Evolutionary conservation across 2,329 filamentous ascomycete species (phyloP).

Genomic region (Kalaharituber pfeilii): DNA sequence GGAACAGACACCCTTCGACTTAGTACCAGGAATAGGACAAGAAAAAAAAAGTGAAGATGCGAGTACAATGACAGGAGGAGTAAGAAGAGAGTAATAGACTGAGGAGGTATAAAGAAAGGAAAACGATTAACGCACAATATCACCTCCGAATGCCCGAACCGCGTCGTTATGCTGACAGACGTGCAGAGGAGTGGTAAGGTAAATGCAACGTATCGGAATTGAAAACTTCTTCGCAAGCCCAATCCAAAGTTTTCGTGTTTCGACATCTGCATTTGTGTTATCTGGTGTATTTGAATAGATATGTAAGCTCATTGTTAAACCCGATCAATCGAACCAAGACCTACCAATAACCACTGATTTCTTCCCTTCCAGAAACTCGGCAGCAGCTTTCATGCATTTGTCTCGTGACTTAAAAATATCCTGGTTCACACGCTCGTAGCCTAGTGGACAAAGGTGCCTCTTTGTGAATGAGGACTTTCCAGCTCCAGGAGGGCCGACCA

Average conservation of each 20-base stretch:
- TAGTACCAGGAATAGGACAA: no score
- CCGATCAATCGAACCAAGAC: no score
- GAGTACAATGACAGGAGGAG: background rate
- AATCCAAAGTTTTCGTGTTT: slow-evolving; percentile 64
- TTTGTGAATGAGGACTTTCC: slow-evolving; percentile 89
- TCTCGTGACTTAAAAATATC: slow-evolving; percentile 61
- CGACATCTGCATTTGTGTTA: slow-evolving; percentile 80
- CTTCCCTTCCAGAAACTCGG: slow-evolving; percentile 47
- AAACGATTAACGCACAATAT: slow-evolving; percentile 22
- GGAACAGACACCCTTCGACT: no score
- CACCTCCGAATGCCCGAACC: slow-evolving; percentile 49
- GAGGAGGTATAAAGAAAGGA: slow-evolving; percentile 6
- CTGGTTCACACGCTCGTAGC: slow-evolving; percentile 77
- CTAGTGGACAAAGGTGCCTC: slow-evolving; percentile 56
- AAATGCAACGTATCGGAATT: slow-evolving; percentile 67
- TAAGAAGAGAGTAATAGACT: slow-evolving; percentile 1
- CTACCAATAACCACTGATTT: slow-evolving; percentile 61
- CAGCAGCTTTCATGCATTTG: slow-evolving; percentile 50
- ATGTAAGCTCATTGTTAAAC: no score
- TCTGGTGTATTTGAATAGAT: no score
- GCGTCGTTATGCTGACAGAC: slow-evolving; percentile 75
- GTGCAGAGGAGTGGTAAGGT: slow-evolving; percentile 55
- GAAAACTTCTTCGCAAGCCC: slow-evolving; percentile 50
- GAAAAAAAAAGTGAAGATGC: background rate
- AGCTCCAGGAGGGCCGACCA: slow-evolving; percentile 74